Percentiles rank a stretch among this genome's conserved stretches.
phyloP scores from a whole-genome alignment of 2,329 filamentous ascomycete species.

The Arthrobotrys sphaeroides region DNA sequence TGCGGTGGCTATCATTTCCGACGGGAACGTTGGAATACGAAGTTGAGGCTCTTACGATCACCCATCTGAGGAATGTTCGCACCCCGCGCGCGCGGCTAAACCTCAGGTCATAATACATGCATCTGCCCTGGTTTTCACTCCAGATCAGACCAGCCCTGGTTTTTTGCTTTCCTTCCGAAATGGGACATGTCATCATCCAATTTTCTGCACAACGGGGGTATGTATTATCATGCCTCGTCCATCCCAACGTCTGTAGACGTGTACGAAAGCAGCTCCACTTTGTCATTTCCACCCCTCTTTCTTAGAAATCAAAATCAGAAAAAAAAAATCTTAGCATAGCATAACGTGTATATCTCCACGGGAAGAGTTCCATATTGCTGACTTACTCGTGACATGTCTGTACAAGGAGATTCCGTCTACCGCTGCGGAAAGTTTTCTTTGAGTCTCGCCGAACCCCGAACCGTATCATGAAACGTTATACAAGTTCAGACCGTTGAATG shows the following conservation, averaged over 20 bases:
- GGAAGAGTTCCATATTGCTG: not conserved
- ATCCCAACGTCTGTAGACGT: conserved; percentile 33
- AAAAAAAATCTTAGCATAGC: too few species aligned
- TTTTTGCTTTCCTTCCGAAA: conserved; percentile 12
- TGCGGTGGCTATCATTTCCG: not conserved
- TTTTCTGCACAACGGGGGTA: not conserved
- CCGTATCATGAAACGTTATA: conserved; percentile 41
- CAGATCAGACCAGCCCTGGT: too few species aligned
- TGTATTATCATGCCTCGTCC: not conserved
- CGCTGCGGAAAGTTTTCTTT: conserved; percentile 2
- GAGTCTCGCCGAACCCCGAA: conserved; percentile 38
- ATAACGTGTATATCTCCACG: not conserved
- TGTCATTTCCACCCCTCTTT: conserved; percentile 12
- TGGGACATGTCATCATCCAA: conserved; percentile 40
- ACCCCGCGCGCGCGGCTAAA: conserved; percentile 52
- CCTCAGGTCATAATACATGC: conserved; percentile 18
- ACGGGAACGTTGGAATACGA: not conserved
- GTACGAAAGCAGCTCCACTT: conserved; percentile 27
- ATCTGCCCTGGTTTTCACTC: conserved; percentile 8
- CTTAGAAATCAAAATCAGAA: conserved; percentile 51
- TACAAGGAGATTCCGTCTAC: not conserved
- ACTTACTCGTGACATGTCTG: conserved; percentile 5
- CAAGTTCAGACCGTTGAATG: not conserved
- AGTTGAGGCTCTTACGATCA: conserved; percentile 45
- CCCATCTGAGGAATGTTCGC: not conserved